These are phyloP conservation scores for Phytopythium delawarense DNA, from an alignment of 352 stramenopile genomes.

Conservation along the genomic window DNA sequence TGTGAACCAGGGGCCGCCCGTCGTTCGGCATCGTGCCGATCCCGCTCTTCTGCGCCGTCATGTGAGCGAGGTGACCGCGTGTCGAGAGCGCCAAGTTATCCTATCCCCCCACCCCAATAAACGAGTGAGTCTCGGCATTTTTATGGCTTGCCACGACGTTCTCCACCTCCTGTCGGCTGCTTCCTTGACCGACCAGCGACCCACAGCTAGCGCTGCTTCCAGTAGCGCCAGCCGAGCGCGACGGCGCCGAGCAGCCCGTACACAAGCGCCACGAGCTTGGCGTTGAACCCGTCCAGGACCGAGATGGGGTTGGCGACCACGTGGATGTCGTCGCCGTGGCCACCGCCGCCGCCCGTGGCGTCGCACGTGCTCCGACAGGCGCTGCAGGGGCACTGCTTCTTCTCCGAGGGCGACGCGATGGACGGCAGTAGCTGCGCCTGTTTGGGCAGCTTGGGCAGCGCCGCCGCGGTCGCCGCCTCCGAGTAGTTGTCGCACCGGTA, in stretches of 20 bases:
- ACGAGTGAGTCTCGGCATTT: no score
- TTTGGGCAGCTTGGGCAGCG: slow-evolving; percentile 36
- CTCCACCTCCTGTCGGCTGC: neutral
- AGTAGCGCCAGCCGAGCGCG: slow-evolving; percentile 37
- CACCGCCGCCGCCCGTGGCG: slow-evolving; percentile 23
- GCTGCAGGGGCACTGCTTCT: slow-evolving; percentile 76
- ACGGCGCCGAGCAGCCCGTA: slow-evolving; percentile 48
- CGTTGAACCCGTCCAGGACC: slow-evolving; percentile 57
- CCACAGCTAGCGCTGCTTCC: slow-evolving; percentile 13
- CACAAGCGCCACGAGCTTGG: slow-evolving; percentile 45
- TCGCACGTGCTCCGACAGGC: slow-evolving; percentile 69
- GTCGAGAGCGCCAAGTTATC: neutral
- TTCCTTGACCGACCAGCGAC: neutral
- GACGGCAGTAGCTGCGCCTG: slow-evolving; percentile 68
- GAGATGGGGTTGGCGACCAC: slow-evolving; percentile 68
- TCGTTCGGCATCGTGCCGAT: slow-evolving; percentile 50
- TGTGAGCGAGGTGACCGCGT: slow-evolving; percentile 18
- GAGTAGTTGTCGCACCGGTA: slow-evolving; percentile 81
- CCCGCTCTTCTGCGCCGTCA: slow-evolving; percentile 62
- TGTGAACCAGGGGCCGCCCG: slow-evolving; percentile 15
- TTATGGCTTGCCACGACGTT: no score
- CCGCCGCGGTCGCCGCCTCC: slow-evolving; percentile 24
- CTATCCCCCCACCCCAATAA: no score
- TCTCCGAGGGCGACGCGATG: slow-evolving; percentile 40
- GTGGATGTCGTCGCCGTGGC: slow-evolving; percentile 34